phyloP scores from a whole-genome alignment of 2,329 filamentous ascomycete species.

The Aureobasidium vineae region DNA sequence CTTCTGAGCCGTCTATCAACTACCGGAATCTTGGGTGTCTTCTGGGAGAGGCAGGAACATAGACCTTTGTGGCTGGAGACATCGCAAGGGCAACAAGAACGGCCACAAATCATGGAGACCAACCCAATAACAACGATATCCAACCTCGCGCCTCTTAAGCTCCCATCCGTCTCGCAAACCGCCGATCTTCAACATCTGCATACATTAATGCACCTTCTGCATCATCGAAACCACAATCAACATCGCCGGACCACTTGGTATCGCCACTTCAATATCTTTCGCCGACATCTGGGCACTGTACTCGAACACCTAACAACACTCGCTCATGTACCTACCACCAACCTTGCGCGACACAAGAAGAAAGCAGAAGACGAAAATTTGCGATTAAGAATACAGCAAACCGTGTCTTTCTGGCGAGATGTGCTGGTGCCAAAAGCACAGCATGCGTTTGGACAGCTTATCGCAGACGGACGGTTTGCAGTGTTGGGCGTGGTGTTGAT shows the following conservation, averaged over 20 bases:
- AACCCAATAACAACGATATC: neutral
- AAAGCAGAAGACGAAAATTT: slow-evolving; percentile 31
- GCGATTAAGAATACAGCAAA: slow-evolving; percentile 32
- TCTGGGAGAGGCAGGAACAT: neutral
- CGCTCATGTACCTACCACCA: slow-evolving; percentile 32
- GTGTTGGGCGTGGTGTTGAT: slow-evolving; percentile 48
- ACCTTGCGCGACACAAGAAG: slow-evolving; percentile 35
- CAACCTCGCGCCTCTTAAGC: slow-evolving; percentile 25
- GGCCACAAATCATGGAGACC: neutral
- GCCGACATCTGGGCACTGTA: slow-evolving; percentile 63
- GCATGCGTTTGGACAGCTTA: slow-evolving; percentile 46
- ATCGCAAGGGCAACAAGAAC: neutral
- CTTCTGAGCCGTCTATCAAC: too few species aligned
- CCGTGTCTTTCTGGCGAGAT: slow-evolving; percentile 44
- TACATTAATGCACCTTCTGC: slow-evolving; percentile 67
- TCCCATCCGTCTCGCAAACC: slow-evolving; percentile 7
- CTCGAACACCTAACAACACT: slow-evolving; percentile 36
- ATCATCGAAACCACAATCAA: slow-evolving; percentile 88
- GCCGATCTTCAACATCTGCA: slow-evolving; percentile 40
- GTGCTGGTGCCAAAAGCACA: slow-evolving; percentile 37
- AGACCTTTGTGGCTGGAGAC: neutral
- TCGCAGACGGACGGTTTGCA: slow-evolving; percentile 48
- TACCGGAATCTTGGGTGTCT: neutral
- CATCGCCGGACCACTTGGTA: slow-evolving; percentile 82
- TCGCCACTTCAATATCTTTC: slow-evolving; percentile 67